A percentile compares a stretch with the other conserved stretches of the same genome.
These are phyloP conservation scores for Vachellia pachyceras DNA, from an alignment of 306 rosid genomes.

Conservation along the genomic window DNA sequence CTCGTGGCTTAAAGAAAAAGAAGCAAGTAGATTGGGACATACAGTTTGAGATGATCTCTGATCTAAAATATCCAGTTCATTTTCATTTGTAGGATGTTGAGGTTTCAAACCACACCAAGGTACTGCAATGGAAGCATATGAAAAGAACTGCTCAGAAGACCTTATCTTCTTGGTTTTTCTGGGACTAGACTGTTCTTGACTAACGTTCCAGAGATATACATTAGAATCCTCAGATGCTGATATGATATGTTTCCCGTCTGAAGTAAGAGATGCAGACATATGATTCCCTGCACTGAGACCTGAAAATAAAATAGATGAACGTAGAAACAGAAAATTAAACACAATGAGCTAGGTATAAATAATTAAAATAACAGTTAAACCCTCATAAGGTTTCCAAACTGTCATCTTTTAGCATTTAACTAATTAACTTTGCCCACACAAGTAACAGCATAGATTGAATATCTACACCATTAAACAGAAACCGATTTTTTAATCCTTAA, in stretches of 20 bases:
- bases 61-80: slow-evolving; percentile 45
- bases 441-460: slow-evolving; percentile 3
- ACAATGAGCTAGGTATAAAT: slow-evolving; percentile 20
- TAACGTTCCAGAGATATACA: slow-evolving; percentile 80
- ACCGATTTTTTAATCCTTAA: background rate
- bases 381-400: slow-evolving; percentile 23
- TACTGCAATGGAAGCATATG: slow-evolving; percentile 60
- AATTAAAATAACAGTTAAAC: slow-evolving; percentile 11
- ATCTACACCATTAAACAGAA: background rate
- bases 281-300: slow-evolving; percentile 69
- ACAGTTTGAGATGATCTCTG: slow-evolving; percentile 45
- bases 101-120: slow-evolving; percentile 66
- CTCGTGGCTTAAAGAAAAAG: slow-evolving; percentile 72
- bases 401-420: slow-evolving; percentile 7
- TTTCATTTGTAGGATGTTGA: slow-evolving; percentile 45
- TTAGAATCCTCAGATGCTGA: slow-evolving; percentile 89
- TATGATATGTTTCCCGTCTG: slow-evolving; percentile 92
- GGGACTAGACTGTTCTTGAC: slow-evolving; percentile 43
- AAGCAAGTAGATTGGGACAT: slow-evolving; percentile 54
- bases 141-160: slow-evolving; percentile 57
- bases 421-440: slow-evolving; percentile 26
- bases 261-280: slow-evolving; percentile 71
- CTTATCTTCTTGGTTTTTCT: slow-evolving; percentile 47
- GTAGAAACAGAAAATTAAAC: slow-evolving; percentile 33
- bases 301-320: slow-evolving; percentile 43